A percentile compares a stretch with the other conserved stretches of the same genome.
phyloP scores from a whole-genome alignment of 148 eudicot genomes.

The Nepenthes mirabilis region DNA sequence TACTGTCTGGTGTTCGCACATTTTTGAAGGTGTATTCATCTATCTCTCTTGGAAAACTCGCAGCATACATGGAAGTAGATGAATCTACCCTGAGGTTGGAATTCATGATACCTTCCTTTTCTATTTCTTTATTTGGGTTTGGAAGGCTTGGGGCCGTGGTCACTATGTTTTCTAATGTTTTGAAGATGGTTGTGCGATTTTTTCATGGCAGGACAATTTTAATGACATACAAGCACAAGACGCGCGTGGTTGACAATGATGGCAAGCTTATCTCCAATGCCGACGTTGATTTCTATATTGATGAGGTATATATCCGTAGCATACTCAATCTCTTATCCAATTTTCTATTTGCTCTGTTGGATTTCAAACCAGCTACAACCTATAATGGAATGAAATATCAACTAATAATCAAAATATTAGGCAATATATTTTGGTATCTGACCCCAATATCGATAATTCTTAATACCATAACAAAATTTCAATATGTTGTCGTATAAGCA shows the following conservation, averaged over 20 bases:
- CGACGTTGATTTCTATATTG: slow-evolving; percentile 78
- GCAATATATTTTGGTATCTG: no score
- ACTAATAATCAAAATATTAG: no score
- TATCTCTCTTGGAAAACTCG: slow-evolving; percentile 73
- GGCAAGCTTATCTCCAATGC: slow-evolving; percentile 80
- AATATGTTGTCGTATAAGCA: no score
- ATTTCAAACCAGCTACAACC: neutral
- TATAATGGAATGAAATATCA: no score
- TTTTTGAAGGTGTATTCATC: slow-evolving; percentile 88
- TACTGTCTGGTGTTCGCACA: slow-evolving; percentile 68
- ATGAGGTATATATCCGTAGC: slow-evolving; percentile 34
- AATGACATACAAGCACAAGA: slow-evolving; percentile 97
- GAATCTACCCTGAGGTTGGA: slow-evolving; percentile 71
- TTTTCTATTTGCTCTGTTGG: slow-evolving; percentile 7
- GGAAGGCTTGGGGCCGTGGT: neutral
- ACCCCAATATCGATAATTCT: no score
- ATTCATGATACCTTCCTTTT: neutral
- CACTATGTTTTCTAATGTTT: neutral
- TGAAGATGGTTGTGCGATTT: slow-evolving; percentile 2
- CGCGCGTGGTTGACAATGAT: slow-evolving; percentile 67
- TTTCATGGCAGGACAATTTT: slow-evolving; percentile 56
- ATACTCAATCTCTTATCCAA: slow-evolving; percentile 7
- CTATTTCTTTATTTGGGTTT: neutral
- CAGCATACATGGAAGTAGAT: slow-evolving; percentile 85
- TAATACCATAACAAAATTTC: no score